Base-by-base conservation (phyloP, 306 rosid species). In the Alnus rubra region DNA sequence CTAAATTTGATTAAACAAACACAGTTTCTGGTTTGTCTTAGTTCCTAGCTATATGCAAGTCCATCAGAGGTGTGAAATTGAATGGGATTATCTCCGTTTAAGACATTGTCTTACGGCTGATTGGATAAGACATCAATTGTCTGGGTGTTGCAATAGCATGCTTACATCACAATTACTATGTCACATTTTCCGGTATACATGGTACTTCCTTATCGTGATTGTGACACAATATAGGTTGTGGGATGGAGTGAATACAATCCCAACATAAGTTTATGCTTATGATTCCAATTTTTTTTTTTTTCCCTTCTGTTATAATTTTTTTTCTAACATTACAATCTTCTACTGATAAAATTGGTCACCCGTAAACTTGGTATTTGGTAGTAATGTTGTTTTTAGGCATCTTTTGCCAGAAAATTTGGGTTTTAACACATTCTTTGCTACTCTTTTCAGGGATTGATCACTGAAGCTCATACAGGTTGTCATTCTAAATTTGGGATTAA, bases 401-500 rank as follows among this genome's bases (percentile, higher is more conserved):
- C 12, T 39, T 18, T 19, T 16, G 71, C 50, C 74, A 52, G 45
- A 69, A 69, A 67, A 44, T 37, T 18, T 42, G 56, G 30, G 51
- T 16, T 30, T 84, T 48, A 28, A 69, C 76, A 19, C 63, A 75
- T 63, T 47, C 80, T 73, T 68, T 42, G 51, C 58, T 65, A 75
- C 77, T 74, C 42, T 82, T 11, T 73, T 45, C 54, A 71, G 74
- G 83, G 73, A 72, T 50, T 73, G 69, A 28, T 37, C 65, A 63
- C 75, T 74, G 81, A 51, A 74, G 78, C 83, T 89, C 82, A 84
- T 77, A 78, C 75, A 23, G 58, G 77, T 78, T 47, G 78, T 76
- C 78, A 69, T 50, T 84, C 58, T 77, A 53, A 71, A 78, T 81
- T 60, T 64, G 86, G 74, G 84, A 85, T 80, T 79, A 49, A 89